Conservation (phyloP, 805 yeast genomes). For the Saturnispora besseyi region DNA sequence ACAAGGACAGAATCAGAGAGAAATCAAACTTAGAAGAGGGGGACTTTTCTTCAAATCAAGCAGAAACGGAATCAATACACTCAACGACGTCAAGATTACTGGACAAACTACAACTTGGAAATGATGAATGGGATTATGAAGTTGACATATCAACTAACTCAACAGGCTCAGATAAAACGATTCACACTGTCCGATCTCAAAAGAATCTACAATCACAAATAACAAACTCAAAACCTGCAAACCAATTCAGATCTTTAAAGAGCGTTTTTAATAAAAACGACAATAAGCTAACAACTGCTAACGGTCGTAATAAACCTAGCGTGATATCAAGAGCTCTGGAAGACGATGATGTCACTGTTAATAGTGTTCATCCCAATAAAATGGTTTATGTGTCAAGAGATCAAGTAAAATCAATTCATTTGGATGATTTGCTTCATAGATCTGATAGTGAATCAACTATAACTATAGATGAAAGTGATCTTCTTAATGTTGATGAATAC, state of each 20-base stretch:
- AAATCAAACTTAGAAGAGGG: not conserved
- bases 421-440: slow-evolving; percentile 10
- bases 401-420: slow-evolving; percentile 14
- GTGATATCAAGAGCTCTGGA: slow-evolving; percentile 18
- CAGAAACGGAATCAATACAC: slow-evolving; percentile 16
- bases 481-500: not conserved
- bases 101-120: slow-evolving; percentile 26
- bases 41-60: not conserved
- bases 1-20: not conserved
- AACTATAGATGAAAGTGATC: slow-evolving; percentile 2
- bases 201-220: not conserved
- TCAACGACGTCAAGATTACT: slow-evolving; percentile 27
- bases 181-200: slow-evolving; percentile 3
- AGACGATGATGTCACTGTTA: slow-evolving; percentile 18
- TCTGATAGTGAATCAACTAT: slow-evolving; percentile 8
- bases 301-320: slow-evolving; percentile 11
- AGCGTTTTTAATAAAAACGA: slow-evolving; percentile 17
- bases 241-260: slow-evolving; percentile 25
- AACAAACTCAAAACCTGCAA: slow-evolving; percentile 17
- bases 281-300: slow-evolving; percentile 6
- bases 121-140: slow-evolving; percentile 23
- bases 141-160: not conserved
- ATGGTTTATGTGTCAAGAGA: slow-evolving; percentile 10
- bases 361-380: slow-evolving; percentile 14
- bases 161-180: slow-evolving; percentile 1